These are phyloP conservation scores for Phytophthora crassamura DNA, from an alignment of 352 stramenopile genomes.

Conservation along the genomic window DNA sequence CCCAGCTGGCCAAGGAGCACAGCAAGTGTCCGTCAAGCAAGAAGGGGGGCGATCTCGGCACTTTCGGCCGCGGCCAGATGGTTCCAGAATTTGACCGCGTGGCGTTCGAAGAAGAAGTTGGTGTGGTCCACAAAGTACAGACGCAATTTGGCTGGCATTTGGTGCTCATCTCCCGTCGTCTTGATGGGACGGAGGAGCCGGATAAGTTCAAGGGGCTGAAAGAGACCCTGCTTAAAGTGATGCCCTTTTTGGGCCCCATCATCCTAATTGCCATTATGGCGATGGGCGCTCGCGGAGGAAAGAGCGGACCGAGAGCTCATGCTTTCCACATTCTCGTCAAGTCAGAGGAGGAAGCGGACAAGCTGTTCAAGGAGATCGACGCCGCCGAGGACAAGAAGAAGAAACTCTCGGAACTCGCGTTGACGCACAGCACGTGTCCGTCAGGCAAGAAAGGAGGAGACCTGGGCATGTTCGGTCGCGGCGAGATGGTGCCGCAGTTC, in stretches of 20 bases:
- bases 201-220: slow-evolving; percentile 47
- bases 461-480: slow-evolving; percentile 71
- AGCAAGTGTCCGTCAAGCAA: slow-evolving; percentile 75
- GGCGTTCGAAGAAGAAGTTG: slow-evolving; percentile 73
- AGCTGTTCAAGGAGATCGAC: slow-evolving; percentile 64
- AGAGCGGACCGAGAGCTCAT: slow-evolving; percentile 44
- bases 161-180: slow-evolving; percentile 61
- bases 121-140: slow-evolving; percentile 84
- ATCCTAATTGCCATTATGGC: slow-evolving; percentile 66
- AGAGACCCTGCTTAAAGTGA: slow-evolving; percentile 44
- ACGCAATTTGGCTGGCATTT: slow-evolving; percentile 83
- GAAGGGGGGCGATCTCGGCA: slow-evolving; percentile 75
- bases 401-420: slow-evolving; percentile 63
- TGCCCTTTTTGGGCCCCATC: slow-evolving; percentile 59
- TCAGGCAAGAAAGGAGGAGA: slow-evolving; percentile 69
- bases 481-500: slow-evolving; percentile 81
- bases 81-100: slow-evolving; percentile 78
- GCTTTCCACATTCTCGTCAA: slow-evolving; percentile 74
- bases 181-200: slow-evolving; percentile 48
- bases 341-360: slow-evolving; percentile 57
- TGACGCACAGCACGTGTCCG: slow-evolving; percentile 59
- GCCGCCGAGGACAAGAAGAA: slow-evolving; percentile 56
- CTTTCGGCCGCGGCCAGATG: slow-evolving; percentile 80
- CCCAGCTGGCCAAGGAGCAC: slow-evolving; percentile 69
- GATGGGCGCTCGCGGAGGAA: slow-evolving; percentile 35